Evolutionary conservation across 768 basidiomycete genomes (phyloP), one percentile per base, ranked within the genome.

Genomic region (Mycena galopus): DNA sequence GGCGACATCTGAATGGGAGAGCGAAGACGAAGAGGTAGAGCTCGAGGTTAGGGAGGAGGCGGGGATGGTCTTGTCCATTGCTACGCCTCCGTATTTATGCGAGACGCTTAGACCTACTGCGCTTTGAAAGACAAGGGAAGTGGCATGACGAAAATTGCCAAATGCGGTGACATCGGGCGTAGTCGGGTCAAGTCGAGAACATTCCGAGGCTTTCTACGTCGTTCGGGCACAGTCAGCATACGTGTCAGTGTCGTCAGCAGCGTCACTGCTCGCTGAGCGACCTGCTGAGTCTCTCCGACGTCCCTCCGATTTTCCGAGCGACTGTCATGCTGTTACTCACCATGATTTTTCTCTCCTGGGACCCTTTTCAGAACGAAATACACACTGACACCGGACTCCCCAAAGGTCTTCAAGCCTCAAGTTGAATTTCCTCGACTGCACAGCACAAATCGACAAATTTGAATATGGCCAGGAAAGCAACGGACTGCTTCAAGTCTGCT

Each of bases 201-300:
- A 37, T 66, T 71, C 70, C 57, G 63, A 39, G 44, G 42, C 57
- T 39, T 60, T 67, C 66, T 33, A 68, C 14, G 37, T n/a, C 25
- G 29, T 56, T 64, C 61, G 69, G 47, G 32, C 37, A 55, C 14
- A 53, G 60, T 70, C 69, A 70, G 69, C 69, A 29, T 27, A 70
- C 69, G 62, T 63, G 69, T 70, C 69, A 56, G 23, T 30, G 14
- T 9, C 62, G 65, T 66, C 62, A 64, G 3, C 58, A 27, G 17
- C 29, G 19, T 16, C 33, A 35, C 14, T 39, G 39, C 14, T 39
- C 12, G 17, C 27, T 19, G 19, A 47, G 44, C 42, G 9, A 14
- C 17, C 6, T 16, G 4, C 3, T 39, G 39, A 39, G 39, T 10
- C 17, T 16, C 3, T 39, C 3, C 39, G 3, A 14, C 14, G 39